These are phyloP conservation scores for Podaxis sp. DNA, from an alignment of 768 basidiomycete species.

Conservation along the genomic window DNA sequence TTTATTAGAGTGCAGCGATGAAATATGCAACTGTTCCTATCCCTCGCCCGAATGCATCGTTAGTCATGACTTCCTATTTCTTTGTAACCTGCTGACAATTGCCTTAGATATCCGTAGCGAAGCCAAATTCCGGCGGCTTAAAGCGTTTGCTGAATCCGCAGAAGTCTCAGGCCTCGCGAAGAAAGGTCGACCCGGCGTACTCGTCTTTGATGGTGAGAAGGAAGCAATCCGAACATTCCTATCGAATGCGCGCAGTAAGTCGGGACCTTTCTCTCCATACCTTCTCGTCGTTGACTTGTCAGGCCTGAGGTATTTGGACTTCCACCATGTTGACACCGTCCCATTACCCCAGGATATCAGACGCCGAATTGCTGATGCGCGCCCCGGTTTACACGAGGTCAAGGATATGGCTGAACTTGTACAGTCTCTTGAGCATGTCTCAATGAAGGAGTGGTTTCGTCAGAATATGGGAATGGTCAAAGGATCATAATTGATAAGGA, in stretches of 20 bases:
- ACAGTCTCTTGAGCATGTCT: slow-evolving; percentile 3
- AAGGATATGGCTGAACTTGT: slow-evolving; percentile 34
- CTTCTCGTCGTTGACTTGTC: neutral
- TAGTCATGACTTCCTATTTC: slow-evolving; percentile 15
- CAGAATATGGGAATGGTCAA: slow-evolving; percentile 16
- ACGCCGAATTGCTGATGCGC: slow-evolving; percentile 25
- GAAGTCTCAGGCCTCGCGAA: slow-evolving; percentile 43
- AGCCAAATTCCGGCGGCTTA: slow-evolving; percentile 41
- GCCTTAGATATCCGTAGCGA: slow-evolving; percentile 37
- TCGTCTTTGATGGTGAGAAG: slow-evolving; percentile 40
- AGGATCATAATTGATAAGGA: slow-evolving; percentile 5
- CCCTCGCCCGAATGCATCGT: slow-evolving; percentile 47
- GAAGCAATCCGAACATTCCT: slow-evolving; percentile 36
- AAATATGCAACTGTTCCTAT: slow-evolving; percentile 27
- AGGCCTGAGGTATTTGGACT: slow-evolving; percentile 45
- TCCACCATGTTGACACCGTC: slow-evolving; percentile 40
- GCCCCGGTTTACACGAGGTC: slow-evolving; percentile 37
- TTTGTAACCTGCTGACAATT: neutral
- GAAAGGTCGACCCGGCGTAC: slow-evolving; percentile 43
- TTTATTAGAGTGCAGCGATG: neutral
- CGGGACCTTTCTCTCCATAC: neutral
- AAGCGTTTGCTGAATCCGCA: slow-evolving; percentile 35
- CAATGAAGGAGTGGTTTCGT: slow-evolving; percentile 19
- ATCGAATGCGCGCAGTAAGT: slow-evolving; percentile 34
- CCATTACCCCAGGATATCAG: slow-evolving; percentile 20